Evolutionary conservation across 306 rosid genomes (phyloP).

Genomic region (Calophaca sinica): DNA sequence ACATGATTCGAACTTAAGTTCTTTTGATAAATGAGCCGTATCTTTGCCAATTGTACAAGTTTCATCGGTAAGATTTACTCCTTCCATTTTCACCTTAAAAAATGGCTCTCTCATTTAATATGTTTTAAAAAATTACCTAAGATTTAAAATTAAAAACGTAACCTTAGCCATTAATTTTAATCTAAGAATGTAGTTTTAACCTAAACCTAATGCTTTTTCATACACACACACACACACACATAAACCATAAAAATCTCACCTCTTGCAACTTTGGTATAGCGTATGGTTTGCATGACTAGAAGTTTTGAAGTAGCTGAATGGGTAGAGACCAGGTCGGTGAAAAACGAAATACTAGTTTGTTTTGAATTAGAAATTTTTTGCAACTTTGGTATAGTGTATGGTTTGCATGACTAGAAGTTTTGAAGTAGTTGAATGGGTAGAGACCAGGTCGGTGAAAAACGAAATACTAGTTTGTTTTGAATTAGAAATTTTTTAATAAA

Average conservation of each 20-base stretch:
- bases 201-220: no score
- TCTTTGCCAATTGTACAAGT: no score
- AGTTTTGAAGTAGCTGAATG: not conserved
- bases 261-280: not conserved
- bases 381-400: not conserved
- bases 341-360: not conserved
- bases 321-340: not conserved
- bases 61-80: no score
- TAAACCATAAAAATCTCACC: not conserved
- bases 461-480: not conserved
- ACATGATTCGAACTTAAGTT: no score
- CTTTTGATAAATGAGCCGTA: no score
- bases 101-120: no score
- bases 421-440: not conserved
- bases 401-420: not conserved
- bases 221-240: no score
- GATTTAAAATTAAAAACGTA: no score
- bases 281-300: not conserved
- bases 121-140: no score
- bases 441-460: not conserved
- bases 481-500: not conserved
- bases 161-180: no score
- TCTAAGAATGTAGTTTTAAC: no score
- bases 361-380: not conserved
- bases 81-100: no score